These are phyloP conservation scores for Coelastrella sp. DNA, from an alignment of 139 green algal genomes.

Conservation along the genomic window DNA sequence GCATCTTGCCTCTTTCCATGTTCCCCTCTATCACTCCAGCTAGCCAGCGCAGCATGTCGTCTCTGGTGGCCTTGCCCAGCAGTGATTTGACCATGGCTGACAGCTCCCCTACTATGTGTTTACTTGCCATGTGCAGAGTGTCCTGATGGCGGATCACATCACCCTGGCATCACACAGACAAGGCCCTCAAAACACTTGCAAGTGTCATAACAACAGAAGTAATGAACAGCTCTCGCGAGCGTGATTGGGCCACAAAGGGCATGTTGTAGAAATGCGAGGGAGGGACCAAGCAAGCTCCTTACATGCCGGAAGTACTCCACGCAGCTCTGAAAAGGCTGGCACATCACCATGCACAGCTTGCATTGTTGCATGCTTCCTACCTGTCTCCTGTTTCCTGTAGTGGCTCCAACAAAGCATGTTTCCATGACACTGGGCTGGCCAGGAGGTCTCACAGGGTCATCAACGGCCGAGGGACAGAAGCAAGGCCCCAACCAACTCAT, in stretches of 20 bases:
- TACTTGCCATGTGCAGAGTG: constrained; percentile 67
- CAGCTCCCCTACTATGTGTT: constrained; percentile 64
- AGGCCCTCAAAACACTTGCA: too few relatives aligned
- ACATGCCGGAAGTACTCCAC: too few relatives aligned
- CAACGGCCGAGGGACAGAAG: constrained; percentile 69
- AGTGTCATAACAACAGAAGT: too few relatives aligned
- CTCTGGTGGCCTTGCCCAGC: constrained; percentile 76
- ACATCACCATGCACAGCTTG: not conserved
- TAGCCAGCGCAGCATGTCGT: constrained; percentile 85
- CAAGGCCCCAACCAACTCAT: constrained; percentile 79
- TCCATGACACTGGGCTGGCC: constrained; percentile 20
- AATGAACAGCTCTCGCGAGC: too few relatives aligned
- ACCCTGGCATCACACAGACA: not conserved
- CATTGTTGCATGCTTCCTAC: constrained; percentile 8
- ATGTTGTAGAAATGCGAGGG: too few relatives aligned
- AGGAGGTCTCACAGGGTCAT: constrained; percentile 5
- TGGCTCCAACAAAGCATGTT: constrained; percentile 19
- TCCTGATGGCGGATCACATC: constrained; percentile 60
- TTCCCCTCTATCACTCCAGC: constrained; percentile 79
- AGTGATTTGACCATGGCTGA: constrained; percentile 75
- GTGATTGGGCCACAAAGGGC: too few relatives aligned
- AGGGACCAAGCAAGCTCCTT: too few relatives aligned
- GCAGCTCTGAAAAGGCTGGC: too few relatives aligned
- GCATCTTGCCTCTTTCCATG: constrained; percentile 88
- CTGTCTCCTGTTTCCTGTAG: constrained; percentile 15